Conservation (phyloP, 2,329 filamentous ascomycete genomes). For the Cadophora malorum region DNA sequence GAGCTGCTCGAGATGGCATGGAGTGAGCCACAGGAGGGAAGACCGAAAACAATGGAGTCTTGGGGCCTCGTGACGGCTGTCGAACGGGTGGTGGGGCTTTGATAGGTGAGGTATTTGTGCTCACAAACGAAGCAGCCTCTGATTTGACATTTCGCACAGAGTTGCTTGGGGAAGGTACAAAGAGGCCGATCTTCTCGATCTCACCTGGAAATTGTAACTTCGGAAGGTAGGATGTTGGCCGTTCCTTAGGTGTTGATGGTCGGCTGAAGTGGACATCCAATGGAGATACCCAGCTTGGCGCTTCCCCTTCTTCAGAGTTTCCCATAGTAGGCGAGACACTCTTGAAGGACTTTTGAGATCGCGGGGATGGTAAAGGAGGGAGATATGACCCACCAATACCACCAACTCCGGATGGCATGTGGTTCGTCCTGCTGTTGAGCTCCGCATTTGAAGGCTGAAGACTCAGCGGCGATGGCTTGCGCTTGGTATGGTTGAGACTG, state of each 20-base stretch:
- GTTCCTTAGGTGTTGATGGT: slow-evolving; percentile 30
- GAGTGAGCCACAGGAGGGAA: slow-evolving; percentile 7
- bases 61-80: slow-evolving; percentile 4
- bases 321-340: slow-evolving; percentile 14
- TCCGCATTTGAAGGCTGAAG: slow-evolving; percentile 22
- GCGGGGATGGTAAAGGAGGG: slow-evolving; percentile 30
- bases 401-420: slow-evolving; percentile 26
- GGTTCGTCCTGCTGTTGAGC: slow-evolving; percentile 2
- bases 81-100: slow-evolving; percentile 5
- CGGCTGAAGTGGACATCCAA: slow-evolving; percentile 38
- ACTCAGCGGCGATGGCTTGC: slow-evolving; percentile 37
- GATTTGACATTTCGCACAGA: slow-evolving; percentile 27
- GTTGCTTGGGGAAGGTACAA: slow-evolving; percentile 20
- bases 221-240: slow-evolving; percentile 35
- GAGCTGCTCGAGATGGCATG: slow-evolving; percentile 21
- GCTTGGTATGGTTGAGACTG: slow-evolving; percentile 20
- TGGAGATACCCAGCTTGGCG: slow-evolving; percentile 35
- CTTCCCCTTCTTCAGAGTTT: slow-evolving; percentile 13
- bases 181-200: slow-evolving; percentile 21
- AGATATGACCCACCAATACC: slow-evolving; percentile 30
- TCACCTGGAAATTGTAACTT: slow-evolving; percentile 31
- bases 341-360: slow-evolving; percentile 17
- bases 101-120: slow-evolving; percentile 17
- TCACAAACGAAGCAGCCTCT: slow-evolving; percentile 29
- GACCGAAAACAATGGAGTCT: slow-evolving; percentile 14